Conservation (phyloP, 1,284 basidiomycete genomes). For the Cystobasidium pallidum region DNA sequence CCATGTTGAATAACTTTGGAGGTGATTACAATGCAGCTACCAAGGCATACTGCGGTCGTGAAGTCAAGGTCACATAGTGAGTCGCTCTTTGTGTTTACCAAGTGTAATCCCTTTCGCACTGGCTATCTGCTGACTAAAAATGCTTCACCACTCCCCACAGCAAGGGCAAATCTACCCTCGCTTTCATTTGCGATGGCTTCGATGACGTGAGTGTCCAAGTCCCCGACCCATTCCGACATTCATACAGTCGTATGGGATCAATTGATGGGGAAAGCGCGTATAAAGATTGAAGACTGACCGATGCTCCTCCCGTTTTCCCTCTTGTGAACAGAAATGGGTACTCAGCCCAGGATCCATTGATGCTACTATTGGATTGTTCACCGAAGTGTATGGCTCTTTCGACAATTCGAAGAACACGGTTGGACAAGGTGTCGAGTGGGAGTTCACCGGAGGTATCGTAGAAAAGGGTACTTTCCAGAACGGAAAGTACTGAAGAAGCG, state of each 20-base stretch:
- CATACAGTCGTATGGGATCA: too few relatives aligned
- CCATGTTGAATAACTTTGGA: slow-evolving; percentile 42
- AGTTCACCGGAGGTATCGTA: slow-evolving; percentile 39
- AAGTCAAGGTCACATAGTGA: slow-evolving; percentile 40
- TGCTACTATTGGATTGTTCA: slow-evolving; percentile 30
- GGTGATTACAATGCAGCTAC: slow-evolving; percentile 35
- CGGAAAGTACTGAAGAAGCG: slow-evolving; percentile 4
- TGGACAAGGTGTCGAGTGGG: slow-evolving; percentile 30
- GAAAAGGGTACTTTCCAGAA: slow-evolving; percentile 38
- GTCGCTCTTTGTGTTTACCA: too few relatives aligned
- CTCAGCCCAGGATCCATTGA: slow-evolving; percentile 34
- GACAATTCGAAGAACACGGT: slow-evolving; percentile 42
- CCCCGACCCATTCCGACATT: too few relatives aligned
- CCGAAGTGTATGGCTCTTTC: slow-evolving; percentile 35
- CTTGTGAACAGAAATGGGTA: slow-evolving; percentile 33
- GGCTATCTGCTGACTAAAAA: too few relatives aligned
- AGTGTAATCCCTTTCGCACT: too few relatives aligned
- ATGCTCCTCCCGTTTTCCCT: not conserved
- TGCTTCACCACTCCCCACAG: slow-evolving; percentile 1
- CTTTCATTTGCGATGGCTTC: slow-evolving; percentile 42
- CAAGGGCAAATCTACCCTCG: slow-evolving; percentile 38
- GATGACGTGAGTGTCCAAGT: slow-evolving; percentile 35
- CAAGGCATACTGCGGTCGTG: slow-evolving; percentile 47
- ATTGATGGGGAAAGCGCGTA: too few relatives aligned
- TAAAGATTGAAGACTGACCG: not conserved